Evolutionary conservation across 345 rosid genomes (phyloP).

Genomic region (Excoecaria agallocha): DNA sequence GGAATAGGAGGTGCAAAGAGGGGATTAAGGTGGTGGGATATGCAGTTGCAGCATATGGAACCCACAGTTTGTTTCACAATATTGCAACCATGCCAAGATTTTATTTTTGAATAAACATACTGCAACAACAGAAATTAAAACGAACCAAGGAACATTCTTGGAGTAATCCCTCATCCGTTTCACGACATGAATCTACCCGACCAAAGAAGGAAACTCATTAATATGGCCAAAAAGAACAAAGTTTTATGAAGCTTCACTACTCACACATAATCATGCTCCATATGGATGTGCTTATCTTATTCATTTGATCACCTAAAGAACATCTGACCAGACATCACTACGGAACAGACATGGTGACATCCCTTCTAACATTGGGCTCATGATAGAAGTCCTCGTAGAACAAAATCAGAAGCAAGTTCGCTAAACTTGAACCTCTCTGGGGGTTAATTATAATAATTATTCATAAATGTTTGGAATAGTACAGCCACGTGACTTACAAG

Average conservation of each 20-base stretch:
- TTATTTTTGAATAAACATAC: background rate
- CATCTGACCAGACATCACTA: background rate
- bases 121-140: background rate
- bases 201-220: background rate
- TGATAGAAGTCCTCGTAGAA: background rate
- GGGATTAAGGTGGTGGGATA: background rate
- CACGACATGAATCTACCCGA: background rate
- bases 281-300: background rate
- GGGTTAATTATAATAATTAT: conserved; percentile 5
- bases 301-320: background rate
- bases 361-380: conserved; percentile 4
- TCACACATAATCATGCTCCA: background rate
- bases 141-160: background rate
- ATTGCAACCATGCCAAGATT: background rate
- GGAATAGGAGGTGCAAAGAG: background rate
- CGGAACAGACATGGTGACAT: background rate
- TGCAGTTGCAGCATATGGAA: background rate
- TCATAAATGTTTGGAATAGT: conserved; percentile 2
- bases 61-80: background rate
- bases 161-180: background rate
- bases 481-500: conserved; percentile 52
- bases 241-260: background rate
- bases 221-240: background rate
- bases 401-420: background rate
- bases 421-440: background rate